Conservation (phyloP, 2,329 filamentous ascomycete species). For the Dissoconium aciculare region DNA sequence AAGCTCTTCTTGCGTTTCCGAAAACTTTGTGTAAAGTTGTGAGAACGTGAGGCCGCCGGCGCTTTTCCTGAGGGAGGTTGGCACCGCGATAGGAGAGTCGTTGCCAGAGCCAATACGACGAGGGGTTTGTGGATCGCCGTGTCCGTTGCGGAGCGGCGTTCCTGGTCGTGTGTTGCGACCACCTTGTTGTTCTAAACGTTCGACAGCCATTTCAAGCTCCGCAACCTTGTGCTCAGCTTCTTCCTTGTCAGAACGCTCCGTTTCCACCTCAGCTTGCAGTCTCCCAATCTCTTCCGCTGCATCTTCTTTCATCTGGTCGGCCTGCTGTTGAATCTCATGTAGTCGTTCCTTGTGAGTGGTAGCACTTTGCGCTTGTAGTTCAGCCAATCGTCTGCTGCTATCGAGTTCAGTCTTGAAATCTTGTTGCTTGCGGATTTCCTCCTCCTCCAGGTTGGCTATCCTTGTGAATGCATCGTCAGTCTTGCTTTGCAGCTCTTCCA, state of each 20-base stretch:
- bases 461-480: constrained; percentile 69
- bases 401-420: constrained; percentile 78
- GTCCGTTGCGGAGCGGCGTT: constrained; percentile 36
- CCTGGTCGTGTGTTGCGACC: constrained; percentile 26
- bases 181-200: constrained; percentile 35
- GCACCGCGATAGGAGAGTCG: constrained; percentile 29
- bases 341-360: constrained; percentile 56
- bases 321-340: constrained; percentile 49
- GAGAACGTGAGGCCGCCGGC: constrained; percentile 41
- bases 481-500: constrained; percentile 74
- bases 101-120: constrained; percentile 27
- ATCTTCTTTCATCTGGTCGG: constrained; percentile 52
- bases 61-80: constrained; percentile 39
- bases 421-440: constrained; percentile 67
- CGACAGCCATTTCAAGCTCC: constrained; percentile 49
- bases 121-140: constrained; percentile 15
- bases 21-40: constrained; percentile 49
- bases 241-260: constrained; percentile 43
- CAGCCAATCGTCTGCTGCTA: constrained; percentile 62
- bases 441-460: constrained; percentile 73
- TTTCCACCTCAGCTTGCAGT: constrained; percentile 36
- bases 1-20: constrained; percentile 53
- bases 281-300: constrained; percentile 42
- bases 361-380: constrained; percentile 64
- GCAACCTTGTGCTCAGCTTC: constrained; percentile 47